These are phyloP conservation scores for Hanseniaspora meyeri DNA, from an alignment of 805 yeast species.

Conservation along the genomic window DNA sequence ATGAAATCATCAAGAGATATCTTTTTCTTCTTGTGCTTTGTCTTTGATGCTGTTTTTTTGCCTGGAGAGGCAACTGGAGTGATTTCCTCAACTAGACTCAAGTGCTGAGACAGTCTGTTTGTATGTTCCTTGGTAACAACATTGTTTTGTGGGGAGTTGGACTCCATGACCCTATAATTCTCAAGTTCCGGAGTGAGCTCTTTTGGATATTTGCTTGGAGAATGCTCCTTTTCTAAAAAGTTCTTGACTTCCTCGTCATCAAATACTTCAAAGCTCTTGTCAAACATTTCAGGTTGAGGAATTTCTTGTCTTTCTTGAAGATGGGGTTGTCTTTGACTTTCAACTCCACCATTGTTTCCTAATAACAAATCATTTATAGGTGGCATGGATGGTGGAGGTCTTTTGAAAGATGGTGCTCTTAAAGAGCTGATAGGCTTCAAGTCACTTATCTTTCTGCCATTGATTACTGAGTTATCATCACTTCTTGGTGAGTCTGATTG, in stretches of 20 bases:
- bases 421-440: constrained; percentile 10
- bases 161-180: constrained; percentile 1
- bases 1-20: constrained; percentile 92
- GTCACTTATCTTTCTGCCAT: neutral
- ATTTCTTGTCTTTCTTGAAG: neutral
- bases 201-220: neutral
- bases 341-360: neutral
- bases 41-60: constrained; percentile 17
- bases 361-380: neutral
- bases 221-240: neutral
- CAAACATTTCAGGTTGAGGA: neutral
- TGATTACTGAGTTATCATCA: constrained; percentile 15
- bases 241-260: constrained; percentile 6
- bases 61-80: constrained; percentile 1
- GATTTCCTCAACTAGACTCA: neutral
- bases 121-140: constrained; percentile 9
- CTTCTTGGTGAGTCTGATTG: constrained; percentile 12
- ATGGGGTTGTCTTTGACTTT: neutral
- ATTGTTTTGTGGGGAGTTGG: neutral
- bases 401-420: constrained; percentile 2
- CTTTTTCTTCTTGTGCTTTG: constrained; percentile 39
- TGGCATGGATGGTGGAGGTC: constrained; percentile 13
- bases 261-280: constrained; percentile 9
- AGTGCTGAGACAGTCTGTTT: neutral
- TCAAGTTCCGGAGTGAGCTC: neutral